phyloP scores from a whole-genome alignment of 371 early-diverging fungal species.

The Polyrhizophydium stewartii region DNA sequence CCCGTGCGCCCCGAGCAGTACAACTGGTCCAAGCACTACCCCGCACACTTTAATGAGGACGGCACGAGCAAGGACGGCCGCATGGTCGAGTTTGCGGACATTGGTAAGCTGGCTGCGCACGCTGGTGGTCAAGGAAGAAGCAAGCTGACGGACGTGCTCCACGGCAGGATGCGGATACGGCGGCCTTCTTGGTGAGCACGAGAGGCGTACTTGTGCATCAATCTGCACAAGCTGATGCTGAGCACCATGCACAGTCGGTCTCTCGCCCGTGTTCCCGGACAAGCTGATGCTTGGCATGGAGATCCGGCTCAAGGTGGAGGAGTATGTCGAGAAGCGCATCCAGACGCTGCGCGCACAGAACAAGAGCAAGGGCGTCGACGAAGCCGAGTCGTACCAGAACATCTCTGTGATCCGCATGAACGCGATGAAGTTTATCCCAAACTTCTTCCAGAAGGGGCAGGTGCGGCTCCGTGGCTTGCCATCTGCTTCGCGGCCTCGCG shows the following conservation, averaged over 20 bases:
- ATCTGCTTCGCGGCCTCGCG: no score
- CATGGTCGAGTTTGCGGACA: constrained; percentile 94
- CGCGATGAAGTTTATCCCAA: constrained; percentile 98
- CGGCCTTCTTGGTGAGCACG: constrained; percentile 61
- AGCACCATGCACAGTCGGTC: constrained; percentile 44
- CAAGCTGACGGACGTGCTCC: not conserved
- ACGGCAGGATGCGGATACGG: constrained; percentile 93
- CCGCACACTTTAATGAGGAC: constrained; percentile 55
- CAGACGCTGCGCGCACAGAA: constrained; percentile 80
- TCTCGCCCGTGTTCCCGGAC: constrained; percentile 88
- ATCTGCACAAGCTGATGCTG: no score
- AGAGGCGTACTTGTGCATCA: not conserved
- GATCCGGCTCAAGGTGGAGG: constrained; percentile 95
- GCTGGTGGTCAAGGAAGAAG: no score
- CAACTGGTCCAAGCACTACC: constrained; percentile 90
- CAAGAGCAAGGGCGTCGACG: constrained; percentile 22
- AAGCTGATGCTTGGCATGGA: constrained; percentile 98
- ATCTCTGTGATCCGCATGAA: constrained; percentile 96
- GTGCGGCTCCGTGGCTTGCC: constrained; percentile 21
- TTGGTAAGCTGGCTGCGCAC: no score
- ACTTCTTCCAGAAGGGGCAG: constrained; percentile 95
- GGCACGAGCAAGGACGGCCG: constrained; percentile 4
- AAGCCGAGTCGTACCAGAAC: constrained; percentile 84
- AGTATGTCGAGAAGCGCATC: constrained; percentile 90
- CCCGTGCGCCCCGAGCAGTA: constrained; percentile 80